Base-by-base conservation (phyloP, 2,329 filamentous ascomycete species). In the Apiospora hydei region DNA sequence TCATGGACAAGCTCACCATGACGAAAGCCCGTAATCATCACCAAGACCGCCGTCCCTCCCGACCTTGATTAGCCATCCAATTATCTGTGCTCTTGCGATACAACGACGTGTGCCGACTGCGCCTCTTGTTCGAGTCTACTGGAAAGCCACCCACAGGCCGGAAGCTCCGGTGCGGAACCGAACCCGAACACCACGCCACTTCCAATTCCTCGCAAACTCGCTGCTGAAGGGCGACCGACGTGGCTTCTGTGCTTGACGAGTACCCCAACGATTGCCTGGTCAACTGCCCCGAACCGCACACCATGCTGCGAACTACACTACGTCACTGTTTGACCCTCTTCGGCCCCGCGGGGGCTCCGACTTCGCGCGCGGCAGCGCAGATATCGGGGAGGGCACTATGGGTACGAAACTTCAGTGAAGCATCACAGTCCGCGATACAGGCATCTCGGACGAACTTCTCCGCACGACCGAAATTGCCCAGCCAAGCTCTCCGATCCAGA, bases 281-380 rank as follows among this genome's bases (percentile, higher is more conserved):
- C 57, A 41, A 64, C 34, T 64, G 10, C 34, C 3, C 3, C 53
- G 21, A 41, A 41, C 21, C 41, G 18, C 34, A 18, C 41, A 68
- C 41, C 41, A 68, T 68, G 66, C n/a, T 68, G 13, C 66, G 66
- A 68, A 68, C 66, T 46, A 68, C 66, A n/a, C 43, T 68, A 68
- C 66, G 66, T 68, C 41, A 68, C 4, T 68, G 18, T 21, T 26
- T 46, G 8, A n/a, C 66, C 7, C 41, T 26, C 66, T n/a, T 68
- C 66, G 21, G 66, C 44, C 41, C 41, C 24, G 24, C 41, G 3
- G 41, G 41, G 66, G 13, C 14, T 30, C 66, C 66, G 41, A n/a
- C 66, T 26, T 68, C 41, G 66, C 41, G 41, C 11, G 44, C 41
- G 30, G 66, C 66, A 26, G 66, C 66, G 24, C 66, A 68, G 34